Base-by-base conservation (phyloP, 306 rosid genomes). In the Pachyrhizus erosus region DNA sequence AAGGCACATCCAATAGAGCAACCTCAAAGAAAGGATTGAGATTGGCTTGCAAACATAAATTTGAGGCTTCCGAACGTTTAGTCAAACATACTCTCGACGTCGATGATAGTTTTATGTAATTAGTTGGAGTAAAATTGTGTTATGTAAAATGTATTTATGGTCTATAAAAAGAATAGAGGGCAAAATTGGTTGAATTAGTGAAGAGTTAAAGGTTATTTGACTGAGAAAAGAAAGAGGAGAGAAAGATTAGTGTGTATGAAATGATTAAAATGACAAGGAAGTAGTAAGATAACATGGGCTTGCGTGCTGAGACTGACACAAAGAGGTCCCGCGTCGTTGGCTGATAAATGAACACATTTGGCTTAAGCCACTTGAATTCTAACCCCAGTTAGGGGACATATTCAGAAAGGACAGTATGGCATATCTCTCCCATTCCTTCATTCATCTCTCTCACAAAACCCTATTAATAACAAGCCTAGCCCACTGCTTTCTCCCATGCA, bases 401-500 rank as follows among this genome's bases (percentile, higher is more conserved):
- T 2, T 43, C 81, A 76, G 71, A 81, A 82, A 88, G 70, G 73
- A 86, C 89, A 79, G 93, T 80, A 89, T 90, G 92, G 96, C 80
- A 86, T 80, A 86, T 88, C 88, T 75, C 89, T 75, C 90, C 64
- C 64, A 46, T 51, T 72, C 40, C 21, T 2, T 24, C 34, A 0
- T 26, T 60, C 86, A 27, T 73, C 69, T 46, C 73, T 66, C 78
- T 64, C 73, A 20, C 13, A 14, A 80, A 86, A 45, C 85, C 84
- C 88, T 88, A 88, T 87, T 88, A 86, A 88, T 88, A 84, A 80
- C 86, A 65, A 3, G 34, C 83, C 40, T 85, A 83, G 91, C 92
- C 97, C 92, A 86, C 90, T 79, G 39, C 92, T 87, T 89, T 80
- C 88, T 89, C 90, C 91, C 91, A 93, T 88, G 92, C 91, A 89